These are phyloP conservation scores for Saccharomycopsis lassenensis DNA, from an alignment of 805 yeast genomes.

Conservation along the genomic window DNA sequence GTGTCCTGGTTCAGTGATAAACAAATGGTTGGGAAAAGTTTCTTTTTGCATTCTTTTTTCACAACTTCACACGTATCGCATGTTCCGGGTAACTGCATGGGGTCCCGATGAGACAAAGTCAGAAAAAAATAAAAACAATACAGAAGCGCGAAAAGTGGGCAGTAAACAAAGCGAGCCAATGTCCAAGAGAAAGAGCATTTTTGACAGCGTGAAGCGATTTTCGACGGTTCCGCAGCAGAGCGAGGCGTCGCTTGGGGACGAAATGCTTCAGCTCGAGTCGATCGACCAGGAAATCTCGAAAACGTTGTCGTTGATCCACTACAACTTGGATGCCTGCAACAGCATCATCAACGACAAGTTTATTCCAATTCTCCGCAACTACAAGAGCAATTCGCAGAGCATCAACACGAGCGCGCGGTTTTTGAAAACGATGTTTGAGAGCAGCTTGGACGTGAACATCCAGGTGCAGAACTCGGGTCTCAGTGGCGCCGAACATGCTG, in stretches of 20 bases:
- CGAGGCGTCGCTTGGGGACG: constrained; percentile 11
- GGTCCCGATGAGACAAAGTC: background rate
- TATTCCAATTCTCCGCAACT: constrained; percentile 13
- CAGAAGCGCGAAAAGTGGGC: background rate
- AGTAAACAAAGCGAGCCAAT: background rate
- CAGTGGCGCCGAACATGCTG: background rate
- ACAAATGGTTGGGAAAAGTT: background rate
- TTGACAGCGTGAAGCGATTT: constrained; percentile 16
- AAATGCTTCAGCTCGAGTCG: constrained; percentile 14
- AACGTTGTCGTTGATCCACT: constrained; percentile 15
- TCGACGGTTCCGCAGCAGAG: background rate
- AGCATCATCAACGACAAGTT: constrained; percentile 6
- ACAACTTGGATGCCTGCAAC: constrained; percentile 16
- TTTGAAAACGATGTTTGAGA: constrained; percentile 17
- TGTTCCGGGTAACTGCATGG: background rate
- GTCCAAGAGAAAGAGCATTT: constrained; percentile 16
- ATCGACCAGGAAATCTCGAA: constrained; percentile 17
- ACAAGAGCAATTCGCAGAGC: constrained; percentile 7
- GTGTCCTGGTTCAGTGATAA: background rate
- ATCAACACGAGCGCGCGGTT: constrained; percentile 17
- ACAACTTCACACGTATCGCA: background rate
- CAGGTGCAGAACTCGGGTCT: constrained; percentile 15
- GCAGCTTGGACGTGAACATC: constrained; percentile 17
- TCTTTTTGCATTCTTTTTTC: constrained; percentile 1
- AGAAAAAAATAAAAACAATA: background rate